Evolutionary conservation across 371 early-diverging fungal genomes (phyloP).

Genomic region (Syncephalastrum sp.): DNA sequence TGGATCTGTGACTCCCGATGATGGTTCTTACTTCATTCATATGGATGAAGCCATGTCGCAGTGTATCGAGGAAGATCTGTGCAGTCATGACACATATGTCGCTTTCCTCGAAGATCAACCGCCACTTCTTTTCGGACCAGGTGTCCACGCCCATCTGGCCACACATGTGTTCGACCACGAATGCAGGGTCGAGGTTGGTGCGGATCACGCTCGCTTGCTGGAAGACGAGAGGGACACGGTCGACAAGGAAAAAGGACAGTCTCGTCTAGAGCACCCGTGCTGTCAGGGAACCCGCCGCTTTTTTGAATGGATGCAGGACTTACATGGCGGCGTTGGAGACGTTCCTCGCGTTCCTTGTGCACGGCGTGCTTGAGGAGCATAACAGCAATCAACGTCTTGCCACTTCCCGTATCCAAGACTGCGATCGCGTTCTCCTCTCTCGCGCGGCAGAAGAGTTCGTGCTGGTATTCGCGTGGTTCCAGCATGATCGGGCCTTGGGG

Average conservation of each 20-base stretch:
- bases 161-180: slow-evolving; percentile 58
- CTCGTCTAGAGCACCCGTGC: slow-evolving; percentile 28
- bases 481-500: slow-evolving; percentile 10
- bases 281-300: neutral
- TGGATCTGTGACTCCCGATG: neutral
- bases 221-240: slow-evolving; percentile 80
- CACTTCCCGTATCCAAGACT: slow-evolving; percentile 89
- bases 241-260: slow-evolving; percentile 81
- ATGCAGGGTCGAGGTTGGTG: slow-evolving; percentile 51
- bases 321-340: slow-evolving; percentile 37
- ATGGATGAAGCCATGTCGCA: slow-evolving; percentile 68
- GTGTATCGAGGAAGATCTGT: slow-evolving; percentile 75
- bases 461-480: slow-evolving; percentile 76
- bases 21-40: slow-evolving; percentile 53
- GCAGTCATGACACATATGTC: slow-evolving; percentile 89
- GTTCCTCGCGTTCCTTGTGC: slow-evolving; percentile 29
- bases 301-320: neutral
- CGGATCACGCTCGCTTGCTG: slow-evolving; percentile 81
- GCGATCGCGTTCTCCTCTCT: slow-evolving; percentile 74
- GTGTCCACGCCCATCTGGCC: slow-evolving; percentile 71
- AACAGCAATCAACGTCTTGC: slow-evolving; percentile 90
- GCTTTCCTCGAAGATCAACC: slow-evolving; percentile 42
- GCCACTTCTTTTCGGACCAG: slow-evolving; percentile 65
- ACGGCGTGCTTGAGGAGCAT: slow-evolving; percentile 80
- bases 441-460: slow-evolving; percentile 71